phyloP scores from a whole-genome alignment of 345 rosid species.

The Melastoma malabathricum region DNA sequence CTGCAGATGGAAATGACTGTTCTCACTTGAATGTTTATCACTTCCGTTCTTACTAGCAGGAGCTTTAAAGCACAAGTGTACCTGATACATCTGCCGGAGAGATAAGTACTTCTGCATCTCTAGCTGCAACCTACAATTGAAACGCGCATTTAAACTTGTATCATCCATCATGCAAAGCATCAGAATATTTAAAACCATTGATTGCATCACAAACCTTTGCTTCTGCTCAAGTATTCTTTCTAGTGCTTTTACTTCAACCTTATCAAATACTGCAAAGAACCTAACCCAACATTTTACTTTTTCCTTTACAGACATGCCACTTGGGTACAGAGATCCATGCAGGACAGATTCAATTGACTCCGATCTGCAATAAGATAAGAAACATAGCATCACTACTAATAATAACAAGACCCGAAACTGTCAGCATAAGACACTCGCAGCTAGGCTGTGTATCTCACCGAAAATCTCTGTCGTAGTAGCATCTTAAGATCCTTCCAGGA shows the following conservation, averaged over 20 bases:
- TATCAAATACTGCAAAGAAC: constrained; percentile 67
- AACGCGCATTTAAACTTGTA: no score
- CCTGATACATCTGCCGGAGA: constrained; percentile 79
- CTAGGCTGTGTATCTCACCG: constrained; percentile 27
- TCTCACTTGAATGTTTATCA: constrained; percentile 1
- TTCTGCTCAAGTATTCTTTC: constrained; percentile 91
- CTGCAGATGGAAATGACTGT: constrained; percentile 30
- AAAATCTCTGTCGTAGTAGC: constrained; percentile 91
- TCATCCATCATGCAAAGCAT: no score
- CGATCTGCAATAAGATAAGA: constrained; percentile 50
- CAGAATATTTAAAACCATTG: no score
- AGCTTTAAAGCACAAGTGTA: constrained; percentile 13
- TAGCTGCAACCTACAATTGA: constrained; percentile 74
- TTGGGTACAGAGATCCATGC: constrained; percentile 54
- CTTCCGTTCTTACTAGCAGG: background rate
- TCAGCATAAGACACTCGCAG: no score
- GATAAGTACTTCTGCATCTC: constrained; percentile 88
- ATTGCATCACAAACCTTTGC: constrained; percentile 46
- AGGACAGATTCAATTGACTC: constrained; percentile 72
- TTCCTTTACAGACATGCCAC: constrained; percentile 44
- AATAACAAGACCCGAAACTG: no score
- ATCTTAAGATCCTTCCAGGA: constrained; percentile 90
- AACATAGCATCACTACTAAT: background rate
- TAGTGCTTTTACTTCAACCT: constrained; percentile 77
- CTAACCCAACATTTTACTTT: constrained; percentile 69